Base-by-base conservation (phyloP, 2,329 filamentous ascomycete species). In the Hypoxylon sp. region DNA sequence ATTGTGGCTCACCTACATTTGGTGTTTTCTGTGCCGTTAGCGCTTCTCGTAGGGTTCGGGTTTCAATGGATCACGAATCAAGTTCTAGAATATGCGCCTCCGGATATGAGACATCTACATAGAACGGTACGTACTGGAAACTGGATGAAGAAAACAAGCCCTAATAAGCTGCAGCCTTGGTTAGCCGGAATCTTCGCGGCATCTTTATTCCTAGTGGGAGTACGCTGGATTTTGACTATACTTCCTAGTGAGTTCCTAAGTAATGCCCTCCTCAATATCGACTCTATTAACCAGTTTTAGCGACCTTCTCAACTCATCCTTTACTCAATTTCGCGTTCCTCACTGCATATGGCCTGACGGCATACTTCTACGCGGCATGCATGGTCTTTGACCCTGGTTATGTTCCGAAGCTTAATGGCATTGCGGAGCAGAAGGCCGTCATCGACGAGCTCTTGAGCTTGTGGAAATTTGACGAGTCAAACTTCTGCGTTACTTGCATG, bases 401-500 rank as follows among this genome's bases (percentile, higher is more conserved):
- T 76, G 92, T 99, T 29, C 95, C 96, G 39, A 98, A 97, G 80
- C 88, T 94, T 75, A 91, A 91, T 62, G 95, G 94, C 72, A 91
- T 97, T 62, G 93, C 93, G 27, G 92, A 97, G 78, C 95, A 98
- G 79, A 94, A 95, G 79, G 90, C 91, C 44, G 90, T 92, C 64
- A 97, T 99, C 73, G 92, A 97, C 71, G 93, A 97, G 72, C 86
- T 99, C 6, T 87, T 99, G 69, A 87, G 89, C 64, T 79, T 90
- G 72, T 96, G 93, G 89, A 96, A 93, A 76, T 99, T 95, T 79
- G 94, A 99, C 77, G 95, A 98, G 77, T 85, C 91, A 68, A 95
- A 97, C 79, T 99, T 98, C 76, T 99, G 96, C 79, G 91, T 97
- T 29, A 89, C 89, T 52, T 99, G 96, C 82, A 97, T 98, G 94